phyloP scores from a whole-genome alignment of 2,329 filamentous ascomycete species.

The Fonsecaea multimorphosa region DNA sequence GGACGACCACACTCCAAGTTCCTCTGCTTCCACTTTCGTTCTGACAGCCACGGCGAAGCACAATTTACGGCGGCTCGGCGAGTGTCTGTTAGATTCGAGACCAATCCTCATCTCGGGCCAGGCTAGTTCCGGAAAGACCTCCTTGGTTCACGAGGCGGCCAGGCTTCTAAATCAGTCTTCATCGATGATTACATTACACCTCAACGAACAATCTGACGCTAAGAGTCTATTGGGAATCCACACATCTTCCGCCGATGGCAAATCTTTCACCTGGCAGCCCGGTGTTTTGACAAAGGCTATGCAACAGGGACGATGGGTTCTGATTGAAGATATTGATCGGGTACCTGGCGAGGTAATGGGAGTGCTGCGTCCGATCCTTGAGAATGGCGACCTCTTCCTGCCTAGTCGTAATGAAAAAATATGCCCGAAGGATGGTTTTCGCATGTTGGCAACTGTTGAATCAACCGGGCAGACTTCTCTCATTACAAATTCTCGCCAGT shows the following conservation, averaged over 20 bases:
- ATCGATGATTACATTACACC: conserved; percentile 87
- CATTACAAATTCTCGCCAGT: conserved; percentile 68
- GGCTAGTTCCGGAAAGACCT: conserved; percentile 89
- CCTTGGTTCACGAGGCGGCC: conserved; percentile 81
- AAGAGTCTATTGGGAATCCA: conserved; percentile 96
- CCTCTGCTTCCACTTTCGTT: conserved; percentile 62
- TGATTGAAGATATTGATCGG: conserved; percentile 95
- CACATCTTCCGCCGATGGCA: conserved; percentile 83
- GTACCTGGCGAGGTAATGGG: conserved; percentile 95
- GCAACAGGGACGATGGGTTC: conserved; percentile 90
- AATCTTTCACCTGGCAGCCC: conserved; percentile 88
- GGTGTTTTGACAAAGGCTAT: conserved; percentile 94
- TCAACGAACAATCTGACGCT: conserved; percentile 98
- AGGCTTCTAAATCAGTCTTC: conserved; percentile 77
- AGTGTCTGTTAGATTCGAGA: conserved; percentile 68
- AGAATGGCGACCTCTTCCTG: conserved; percentile 87
- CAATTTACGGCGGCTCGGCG: conserved; percentile 75
- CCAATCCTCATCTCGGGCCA: conserved; percentile 83
- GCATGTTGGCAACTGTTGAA: conserved; percentile 88
- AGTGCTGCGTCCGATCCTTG: conserved; percentile 87
- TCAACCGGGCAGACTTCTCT: conserved; percentile 70
- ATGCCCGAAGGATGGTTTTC: conserved; percentile 81
- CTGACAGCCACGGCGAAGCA: conserved; percentile 72
- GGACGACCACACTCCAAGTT: conserved; percentile 52
- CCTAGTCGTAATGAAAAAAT: conserved; percentile 87